These are phyloP conservation scores for Nicotiana rustica DNA, from an alignment of 305 asterid species.

Conservation along the genomic window DNA sequence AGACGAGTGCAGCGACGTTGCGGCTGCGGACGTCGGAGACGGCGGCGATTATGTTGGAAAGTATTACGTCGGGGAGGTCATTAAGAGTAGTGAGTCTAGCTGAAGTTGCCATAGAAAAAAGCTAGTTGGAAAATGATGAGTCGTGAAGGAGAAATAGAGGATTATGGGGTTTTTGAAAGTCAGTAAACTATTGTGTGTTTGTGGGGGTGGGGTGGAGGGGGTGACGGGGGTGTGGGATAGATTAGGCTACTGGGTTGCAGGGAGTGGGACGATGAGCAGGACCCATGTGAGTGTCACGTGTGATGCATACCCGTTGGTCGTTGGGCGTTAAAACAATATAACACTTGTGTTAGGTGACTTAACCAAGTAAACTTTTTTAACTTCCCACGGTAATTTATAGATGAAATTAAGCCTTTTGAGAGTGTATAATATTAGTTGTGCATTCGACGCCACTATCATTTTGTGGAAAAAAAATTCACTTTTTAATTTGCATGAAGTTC, in stretches of 20 bases:
- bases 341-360: too few species aligned
- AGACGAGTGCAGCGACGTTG: conserved; percentile 74
- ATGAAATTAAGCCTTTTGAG: too few species aligned
- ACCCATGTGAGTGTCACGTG: not conserved
- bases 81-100: conserved; percentile 49
- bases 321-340: not conserved
- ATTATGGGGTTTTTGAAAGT: not conserved
- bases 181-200: not conserved
- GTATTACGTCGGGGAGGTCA: conserved; percentile 78
- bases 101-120: conserved; percentile 45
- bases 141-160: not conserved
- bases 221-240: not conserved
- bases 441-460: too few species aligned
- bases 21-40: conserved; percentile 75
- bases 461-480: too few species aligned
- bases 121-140: not conserved
- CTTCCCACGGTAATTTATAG: too few species aligned
- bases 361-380: too few species aligned
- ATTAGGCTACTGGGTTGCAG: not conserved
- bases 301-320: not conserved
- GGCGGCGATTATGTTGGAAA: conserved; percentile 71
- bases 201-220: not conserved
- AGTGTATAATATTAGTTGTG: too few species aligned
- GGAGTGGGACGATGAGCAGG: not conserved
- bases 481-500: too few species aligned